Percentiles rank a stretch among this genome's conserved stretches.
phyloP scores from a whole-genome alignment of 768 basidiomycete genomes.

The Heimioporus sp. region DNA sequence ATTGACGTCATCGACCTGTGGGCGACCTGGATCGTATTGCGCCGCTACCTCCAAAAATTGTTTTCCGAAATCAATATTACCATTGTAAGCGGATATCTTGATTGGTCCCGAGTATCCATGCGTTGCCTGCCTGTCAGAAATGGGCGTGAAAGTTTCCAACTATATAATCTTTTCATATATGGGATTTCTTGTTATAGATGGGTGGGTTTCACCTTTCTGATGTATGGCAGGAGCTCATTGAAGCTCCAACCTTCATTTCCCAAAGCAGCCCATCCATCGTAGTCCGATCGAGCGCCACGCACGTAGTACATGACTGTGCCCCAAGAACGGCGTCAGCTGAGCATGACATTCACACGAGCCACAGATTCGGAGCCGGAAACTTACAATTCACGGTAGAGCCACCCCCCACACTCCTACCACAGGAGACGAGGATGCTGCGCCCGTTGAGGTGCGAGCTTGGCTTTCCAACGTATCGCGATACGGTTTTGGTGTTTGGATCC shows the following conservation, averaged over 20 bases:
- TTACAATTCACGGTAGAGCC: conserved; percentile 61
- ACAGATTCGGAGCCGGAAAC: conserved; percentile 14
- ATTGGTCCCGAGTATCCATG: conserved; percentile 37
- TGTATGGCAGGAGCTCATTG: neutral
- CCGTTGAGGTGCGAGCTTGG: conserved; percentile 44
- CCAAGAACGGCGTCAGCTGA: neutral
- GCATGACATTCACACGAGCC: neutral
- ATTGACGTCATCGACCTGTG: conserved; percentile 45
- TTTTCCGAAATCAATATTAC: conserved; percentile 22
- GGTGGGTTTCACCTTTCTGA: neutral
- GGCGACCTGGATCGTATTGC: conserved; percentile 46
- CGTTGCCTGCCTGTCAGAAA: conserved; percentile 14
- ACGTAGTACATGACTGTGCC: conserved; percentile 33
- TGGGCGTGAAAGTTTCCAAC: conserved; percentile 35
- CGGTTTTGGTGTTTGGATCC: conserved; percentile 35
- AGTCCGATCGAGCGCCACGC: too few relatives aligned
- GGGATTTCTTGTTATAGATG: neutral
- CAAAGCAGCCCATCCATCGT: conserved; percentile 42
- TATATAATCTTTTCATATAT: neutral
- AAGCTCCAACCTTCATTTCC: conserved; percentile 14
- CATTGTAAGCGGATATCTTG: conserved; percentile 17
- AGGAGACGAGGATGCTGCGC: conserved; percentile 42
- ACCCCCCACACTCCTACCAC: too few relatives aligned
- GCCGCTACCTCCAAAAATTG: conserved; percentile 47
- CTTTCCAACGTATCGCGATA: conserved; percentile 40